Base-by-base conservation (phyloP, 2,329 filamentous ascomycete species). In the Raffaelea ambrosiae region DNA sequence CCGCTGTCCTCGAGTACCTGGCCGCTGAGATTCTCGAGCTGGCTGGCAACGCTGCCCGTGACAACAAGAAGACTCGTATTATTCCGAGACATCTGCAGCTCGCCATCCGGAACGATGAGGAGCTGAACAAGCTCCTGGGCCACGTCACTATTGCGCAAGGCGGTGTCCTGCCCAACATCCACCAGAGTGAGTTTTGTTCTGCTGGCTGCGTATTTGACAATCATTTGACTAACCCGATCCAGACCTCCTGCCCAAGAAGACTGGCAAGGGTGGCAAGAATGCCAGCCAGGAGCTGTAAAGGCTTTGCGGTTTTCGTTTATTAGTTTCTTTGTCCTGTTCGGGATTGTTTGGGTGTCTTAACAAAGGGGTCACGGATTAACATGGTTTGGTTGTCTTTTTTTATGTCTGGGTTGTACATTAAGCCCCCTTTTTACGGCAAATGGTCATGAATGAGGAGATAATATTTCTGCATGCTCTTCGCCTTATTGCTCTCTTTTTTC, bases 61-160 rank as follows among this genome's bases (percentile, higher is more conserved):
- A 98, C 77, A 96, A 97, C 84, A 98, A 98, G 88, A 97, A 97
- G 86, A 98, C 91, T 57, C 90, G 93, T 86, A 98, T 98, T 76
- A 98, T 97, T 53, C 93, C 93, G 57, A 89, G 93, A 72, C 93
- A 98, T 73, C 83, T 98, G 43, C 93, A 98, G 78, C 88, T 98
- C 61, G 93, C 93, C 73, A 98, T 98, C 77, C 85, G 93, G 66
- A 96, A 96, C 76, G 91, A 97, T 71, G 91, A 97, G 81, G 93
- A 98, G 75, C 72, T 97, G 86, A 96, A 97, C 86, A 97, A 90
- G 42, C 78, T 98, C 52, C 96, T 98, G 57, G 90, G 90, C 64
- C 87, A 90, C 61, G 93, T 93, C 51, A 98, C 93, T 54, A 98
- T 98, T 62, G 93, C 93, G 51, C 96, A 94, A 58, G 93, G 93